Conservation (phyloP, 192 early-diverging fungal genomes). For the Entomortierella lignicola region DNA sequence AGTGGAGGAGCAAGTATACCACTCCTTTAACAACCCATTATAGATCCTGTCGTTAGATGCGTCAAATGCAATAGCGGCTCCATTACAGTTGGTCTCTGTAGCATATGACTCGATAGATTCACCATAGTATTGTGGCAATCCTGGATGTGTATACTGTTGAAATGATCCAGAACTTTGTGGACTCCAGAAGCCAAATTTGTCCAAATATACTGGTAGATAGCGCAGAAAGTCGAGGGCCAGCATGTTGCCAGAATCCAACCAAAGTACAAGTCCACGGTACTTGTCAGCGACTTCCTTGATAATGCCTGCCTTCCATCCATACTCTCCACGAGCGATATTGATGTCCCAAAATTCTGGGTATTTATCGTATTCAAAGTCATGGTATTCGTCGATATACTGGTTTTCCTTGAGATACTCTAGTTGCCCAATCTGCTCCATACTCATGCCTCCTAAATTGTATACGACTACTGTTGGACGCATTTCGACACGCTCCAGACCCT, state of each 20-base stretch:
- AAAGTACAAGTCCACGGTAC: slow-evolving; percentile 57
- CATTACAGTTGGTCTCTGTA: slow-evolving; percentile 61
- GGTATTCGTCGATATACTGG: slow-evolving; percentile 57
- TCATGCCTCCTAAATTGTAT: slow-evolving; percentile 64
- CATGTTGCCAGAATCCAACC: slow-evolving; percentile 66
- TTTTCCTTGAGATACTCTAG: slow-evolving; percentile 51
- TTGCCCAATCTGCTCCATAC: slow-evolving; percentile 47
- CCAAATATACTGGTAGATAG: slow-evolving; percentile 34
- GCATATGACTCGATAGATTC: slow-evolving; percentile 49
- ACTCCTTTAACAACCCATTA: slow-evolving; percentile 54
- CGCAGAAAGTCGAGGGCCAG: slow-evolving; percentile 56
- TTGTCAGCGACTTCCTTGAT: slow-evolving; percentile 59
- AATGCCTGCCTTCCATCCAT: slow-evolving; percentile 68
- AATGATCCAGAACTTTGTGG: slow-evolving; percentile 58
- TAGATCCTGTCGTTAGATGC: slow-evolving; percentile 48
- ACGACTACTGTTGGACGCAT: slow-evolving; percentile 55
- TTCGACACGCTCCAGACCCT: slow-evolving; percentile 44
- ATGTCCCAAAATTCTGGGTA: slow-evolving; percentile 67
- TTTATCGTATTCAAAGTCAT: slow-evolving; percentile 56
- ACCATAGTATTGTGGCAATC: slow-evolving; percentile 58
- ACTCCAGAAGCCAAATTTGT: slow-evolving; percentile 63
- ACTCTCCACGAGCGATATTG: slow-evolving; percentile 55
- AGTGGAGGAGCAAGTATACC: slow-evolving; percentile 57
- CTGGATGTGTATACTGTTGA: slow-evolving; percentile 58
- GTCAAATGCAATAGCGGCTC: slow-evolving; percentile 63